These are phyloP conservation scores for Takashimella tepidaria DNA, from an alignment of 1,284 basidiomycete genomes.

Conservation along the genomic window DNA sequence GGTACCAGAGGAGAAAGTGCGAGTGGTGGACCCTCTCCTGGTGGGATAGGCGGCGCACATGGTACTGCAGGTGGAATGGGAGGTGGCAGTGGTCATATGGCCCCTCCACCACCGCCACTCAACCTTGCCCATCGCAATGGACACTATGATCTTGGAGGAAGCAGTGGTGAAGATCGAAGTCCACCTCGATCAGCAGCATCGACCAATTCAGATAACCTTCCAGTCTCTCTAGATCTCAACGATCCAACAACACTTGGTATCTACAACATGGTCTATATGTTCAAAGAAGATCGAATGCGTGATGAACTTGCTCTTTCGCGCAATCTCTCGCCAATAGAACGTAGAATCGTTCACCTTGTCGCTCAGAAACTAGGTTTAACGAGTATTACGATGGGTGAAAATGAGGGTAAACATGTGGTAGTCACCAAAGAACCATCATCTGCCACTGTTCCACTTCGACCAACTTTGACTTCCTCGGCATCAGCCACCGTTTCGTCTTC, in stretches of 20 bases:
- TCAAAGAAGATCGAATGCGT: constrained; percentile 97
- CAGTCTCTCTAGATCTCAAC: constrained; percentile 84
- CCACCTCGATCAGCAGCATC: constrained; percentile 56
- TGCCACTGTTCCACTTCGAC: constrained; percentile 23
- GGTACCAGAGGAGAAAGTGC: constrained; percentile 45
- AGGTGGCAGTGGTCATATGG: too few species aligned
- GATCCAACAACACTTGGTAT: constrained; percentile 94
- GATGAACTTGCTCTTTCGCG: constrained; percentile 95
- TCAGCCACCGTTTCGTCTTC: constrained; percentile 64
- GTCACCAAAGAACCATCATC: constrained; percentile 56
- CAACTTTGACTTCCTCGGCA: constrained; percentile 48
- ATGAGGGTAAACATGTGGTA: constrained; percentile 86
- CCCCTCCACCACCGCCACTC: neutral
- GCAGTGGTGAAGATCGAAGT: constrained; percentile 37
- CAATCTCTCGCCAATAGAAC: constrained; percentile 74
- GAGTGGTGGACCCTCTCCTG: constrained; percentile 1
- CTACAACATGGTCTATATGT: constrained; percentile 91
- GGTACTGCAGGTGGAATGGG: constrained; percentile 1
- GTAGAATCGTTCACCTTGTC: constrained; percentile 89
- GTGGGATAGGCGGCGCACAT: too few species aligned
- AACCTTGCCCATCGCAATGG: neutral
- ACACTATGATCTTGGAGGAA: neutral
- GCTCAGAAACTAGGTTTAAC: constrained; percentile 93
- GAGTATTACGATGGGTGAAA: constrained; percentile 89
- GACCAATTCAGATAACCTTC: constrained; percentile 40